Conservation (phyloP, 1,284 basidiomycete species). For the Gomphus sp. region DNA sequence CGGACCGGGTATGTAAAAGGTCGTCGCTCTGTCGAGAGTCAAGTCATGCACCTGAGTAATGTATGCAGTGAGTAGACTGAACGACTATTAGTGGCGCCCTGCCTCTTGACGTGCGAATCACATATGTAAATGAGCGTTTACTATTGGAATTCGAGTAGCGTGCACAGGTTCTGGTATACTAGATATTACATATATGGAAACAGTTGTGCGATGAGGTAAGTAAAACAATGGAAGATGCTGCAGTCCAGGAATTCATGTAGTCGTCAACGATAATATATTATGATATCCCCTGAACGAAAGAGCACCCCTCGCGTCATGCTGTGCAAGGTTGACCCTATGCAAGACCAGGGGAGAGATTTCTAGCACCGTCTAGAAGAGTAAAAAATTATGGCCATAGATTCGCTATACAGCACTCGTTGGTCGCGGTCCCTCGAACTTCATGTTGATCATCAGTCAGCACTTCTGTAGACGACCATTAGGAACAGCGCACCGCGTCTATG, state of each 20-base stretch:
- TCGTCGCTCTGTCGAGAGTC: too few species aligned
- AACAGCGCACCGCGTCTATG: constrained; percentile 51
- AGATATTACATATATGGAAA: background rate
- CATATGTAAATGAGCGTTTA: too few species aligned
- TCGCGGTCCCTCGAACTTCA: constrained; percentile 1
- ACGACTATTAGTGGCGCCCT: too few species aligned
- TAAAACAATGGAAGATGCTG: background rate
- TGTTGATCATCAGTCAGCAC: background rate
- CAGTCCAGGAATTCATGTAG: background rate
- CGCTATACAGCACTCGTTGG: background rate
- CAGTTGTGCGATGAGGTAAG: background rate
- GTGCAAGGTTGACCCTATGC: background rate
- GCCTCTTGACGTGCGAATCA: too few species aligned
- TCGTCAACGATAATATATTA: background rate
- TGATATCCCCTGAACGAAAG: background rate
- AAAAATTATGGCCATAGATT: background rate
- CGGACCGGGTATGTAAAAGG: too few species aligned
- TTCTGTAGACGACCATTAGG: background rate
- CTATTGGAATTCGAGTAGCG: background rate
- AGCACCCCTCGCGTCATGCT: background rate
- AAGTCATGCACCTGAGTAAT: too few species aligned
- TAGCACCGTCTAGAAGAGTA: background rate
- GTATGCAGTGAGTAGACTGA: too few species aligned
- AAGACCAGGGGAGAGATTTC: background rate
- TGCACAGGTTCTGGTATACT: background rate